Percentiles rank a stretch among this genome's conserved stretches.
Conservation (phyloP, 495 filamentous ascomycete species). For the Pseudoneurospora amorphoporcata region DNA sequence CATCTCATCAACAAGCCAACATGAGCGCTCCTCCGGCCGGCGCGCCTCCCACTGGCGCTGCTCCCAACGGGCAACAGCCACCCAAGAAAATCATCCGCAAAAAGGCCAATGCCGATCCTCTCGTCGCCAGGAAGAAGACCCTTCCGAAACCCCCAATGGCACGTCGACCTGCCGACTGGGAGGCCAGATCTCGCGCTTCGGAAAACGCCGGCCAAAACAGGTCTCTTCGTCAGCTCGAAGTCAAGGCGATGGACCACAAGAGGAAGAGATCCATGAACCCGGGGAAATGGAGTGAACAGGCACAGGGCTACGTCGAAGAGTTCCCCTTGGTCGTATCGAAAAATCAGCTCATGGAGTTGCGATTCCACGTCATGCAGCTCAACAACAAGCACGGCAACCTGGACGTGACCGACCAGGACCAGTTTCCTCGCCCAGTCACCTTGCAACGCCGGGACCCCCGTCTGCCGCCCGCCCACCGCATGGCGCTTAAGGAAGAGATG, state of each 20-base stretch:
- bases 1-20: slow-evolving; percentile 7
- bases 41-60: slow-evolving; percentile 10
- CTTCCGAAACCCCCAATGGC: slow-evolving; percentile 6
- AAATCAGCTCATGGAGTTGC: slow-evolving; percentile 62
- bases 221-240: not conserved
- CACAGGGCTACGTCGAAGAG: slow-evolving; percentile 45
- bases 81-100: slow-evolving; percentile 31
- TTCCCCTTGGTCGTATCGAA: slow-evolving; percentile 75
- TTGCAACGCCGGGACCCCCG: slow-evolving; percentile 86
- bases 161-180: not conserved
- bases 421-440: slow-evolving; percentile 80
- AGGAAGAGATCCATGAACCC: not conserved
- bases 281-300: slow-evolving; percentile 52
- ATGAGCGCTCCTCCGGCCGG: slow-evolving; percentile 53
- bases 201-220: not conserved
- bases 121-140: slow-evolving; percentile 54
- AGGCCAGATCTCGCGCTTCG: not conserved
- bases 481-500: slow-evolving; percentile 45
- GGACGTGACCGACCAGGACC: slow-evolving; percentile 62
- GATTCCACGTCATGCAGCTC: slow-evolving; percentile 79
- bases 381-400: slow-evolving; percentile 31
- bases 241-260: not conserved
- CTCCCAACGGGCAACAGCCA: slow-evolving; percentile 32
- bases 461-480: slow-evolving; percentile 46
- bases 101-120: slow-evolving; percentile 47